Base-by-base conservation (phyloP, 495 filamentous ascomycete genomes). In the Elaphomyces granulatus region DNA sequence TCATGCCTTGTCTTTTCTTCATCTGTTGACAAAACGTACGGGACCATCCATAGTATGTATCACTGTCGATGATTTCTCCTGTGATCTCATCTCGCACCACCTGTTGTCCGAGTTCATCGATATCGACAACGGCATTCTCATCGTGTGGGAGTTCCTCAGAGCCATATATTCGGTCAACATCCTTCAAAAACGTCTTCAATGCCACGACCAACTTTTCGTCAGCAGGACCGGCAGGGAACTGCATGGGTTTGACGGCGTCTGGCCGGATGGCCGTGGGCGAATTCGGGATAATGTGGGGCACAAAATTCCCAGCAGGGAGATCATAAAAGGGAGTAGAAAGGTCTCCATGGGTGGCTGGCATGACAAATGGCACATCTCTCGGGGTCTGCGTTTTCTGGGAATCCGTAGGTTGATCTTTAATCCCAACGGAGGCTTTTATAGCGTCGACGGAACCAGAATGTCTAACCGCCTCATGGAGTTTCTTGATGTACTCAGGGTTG, bases 1-100 rank as follows among this genome's bases (percentile, higher is more conserved):
- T 40, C 19, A 45, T 52, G 8, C 52, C 61, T 36, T 66, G 64
- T 41, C 74, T 64, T 38, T 70, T 70, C 52, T 78, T 83, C 81
- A 88, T 92, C 44, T 78, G 77, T 46, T 82, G 68, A 59, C 83
- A 92, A 46, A 92, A 94, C 6, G 63, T 58, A 33, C 69, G 73
- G 10, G 81, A 86, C 86, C 86, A 94, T 28, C 83, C 86, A 51
- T 90, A 90, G 50, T 93, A 92, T 6, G 75, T 77, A 21, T 88
- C 77, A 6, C 77, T 75, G n/a, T 59, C 49, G 8, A 64, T 38
- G 15, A 77, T 56, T 9, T 82, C 74, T 0, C 75, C 77, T 1
- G 68, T 74, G 8, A 69, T 65, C 43, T 74, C 70, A 41, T 82
- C 75, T 1, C 68, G 54, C 8, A 77, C 51, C 8, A 86, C 58